Evolutionary conservation across 768 basidiomycete genomes (phyloP).

Genomic region (Lepiota venenata): DNA sequence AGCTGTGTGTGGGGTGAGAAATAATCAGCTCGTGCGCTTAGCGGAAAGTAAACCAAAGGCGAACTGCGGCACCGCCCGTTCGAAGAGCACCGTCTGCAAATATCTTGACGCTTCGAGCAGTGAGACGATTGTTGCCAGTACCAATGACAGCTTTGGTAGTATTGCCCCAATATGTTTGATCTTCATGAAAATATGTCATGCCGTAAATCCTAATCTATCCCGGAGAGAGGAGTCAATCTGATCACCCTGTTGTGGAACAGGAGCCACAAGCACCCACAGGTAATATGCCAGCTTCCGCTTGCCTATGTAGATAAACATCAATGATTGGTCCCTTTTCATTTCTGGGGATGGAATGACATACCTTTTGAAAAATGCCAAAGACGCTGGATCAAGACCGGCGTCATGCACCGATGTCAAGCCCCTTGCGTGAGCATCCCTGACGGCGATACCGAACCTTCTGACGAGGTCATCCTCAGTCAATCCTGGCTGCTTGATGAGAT

Average conservation of each 20-base stretch:
- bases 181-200: constrained; percentile 71
- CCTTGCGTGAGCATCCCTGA: constrained; percentile 61
- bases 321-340: not conserved
- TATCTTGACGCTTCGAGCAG: constrained; percentile 73
- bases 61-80: constrained; percentile 85
- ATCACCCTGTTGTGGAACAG: constrained; percentile 12
- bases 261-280: constrained; percentile 41
- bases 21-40: not conserved
- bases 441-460: constrained; percentile 56
- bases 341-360: constrained; percentile 22
- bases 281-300: constrained; percentile 53
- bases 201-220: constrained; percentile 73
- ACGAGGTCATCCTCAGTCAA: constrained; percentile 62
- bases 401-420: constrained; percentile 89
- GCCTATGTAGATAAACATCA: constrained; percentile 35
- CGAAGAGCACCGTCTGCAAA: constrained; percentile 83
- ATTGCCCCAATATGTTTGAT: constrained; percentile 73
- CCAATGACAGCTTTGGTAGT: constrained; percentile 49
- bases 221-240: not conserved
- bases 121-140: constrained; percentile 60
- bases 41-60: constrained; percentile 16
- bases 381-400: constrained; percentile 66
- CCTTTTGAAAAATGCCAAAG: constrained; percentile 75
- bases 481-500: constrained; percentile 59
- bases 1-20: constrained; percentile 38